Base-by-base conservation (phyloP, 139 green algal species). In the Bryopsis sp. region DNA sequence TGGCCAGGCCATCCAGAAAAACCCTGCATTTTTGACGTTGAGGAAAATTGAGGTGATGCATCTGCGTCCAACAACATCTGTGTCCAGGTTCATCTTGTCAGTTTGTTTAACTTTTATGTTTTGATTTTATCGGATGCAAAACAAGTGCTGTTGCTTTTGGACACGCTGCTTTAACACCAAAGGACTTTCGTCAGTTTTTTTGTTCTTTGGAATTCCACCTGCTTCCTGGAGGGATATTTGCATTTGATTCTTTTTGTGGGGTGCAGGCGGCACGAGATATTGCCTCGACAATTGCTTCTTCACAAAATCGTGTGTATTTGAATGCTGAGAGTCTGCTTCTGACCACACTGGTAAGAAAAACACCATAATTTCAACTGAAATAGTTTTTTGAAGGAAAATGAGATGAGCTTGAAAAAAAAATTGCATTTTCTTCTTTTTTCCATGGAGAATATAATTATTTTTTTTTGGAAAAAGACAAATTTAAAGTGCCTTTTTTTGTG, bases 251-350 rank as follows among this genome's bases (percentile, higher is more conserved):
- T 57, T 1, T 19, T 4, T 57, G 34, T 24, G 59, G 50, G 38
- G 34, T 70, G 3, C 75, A 93, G 85, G 92, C 92, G 33, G 92
- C 93, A 0, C 82, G 91, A 29, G 92, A 97, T 38, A 94, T 99
- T 47, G 93, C 93, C 4, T 39, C 66, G 62, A 97, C 91, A 1
- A 86, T 99, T 32, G 64, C 87, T 19, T 61, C 68, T 8, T 85
- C 78, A 1, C 71, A 81, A 71, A 98, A 98, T 83, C 83, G 86
- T 36, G 88, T 98, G 22, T 97, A 92, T 81, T 82, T 99, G 33
- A 91, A 84, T 47, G 69, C 92, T 22, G 92, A 97, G 60, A 89
- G 75, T 33, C 79, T 99, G 62, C 73, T 99, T 67, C 84, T 99
- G 31, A 97, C n/a, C n/a, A n/a, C n/a, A n/a, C n/a, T n/a, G n/a